Base-by-base conservation (phyloP, 208 protist genomes). In the Lotmaria passim region DNA sequence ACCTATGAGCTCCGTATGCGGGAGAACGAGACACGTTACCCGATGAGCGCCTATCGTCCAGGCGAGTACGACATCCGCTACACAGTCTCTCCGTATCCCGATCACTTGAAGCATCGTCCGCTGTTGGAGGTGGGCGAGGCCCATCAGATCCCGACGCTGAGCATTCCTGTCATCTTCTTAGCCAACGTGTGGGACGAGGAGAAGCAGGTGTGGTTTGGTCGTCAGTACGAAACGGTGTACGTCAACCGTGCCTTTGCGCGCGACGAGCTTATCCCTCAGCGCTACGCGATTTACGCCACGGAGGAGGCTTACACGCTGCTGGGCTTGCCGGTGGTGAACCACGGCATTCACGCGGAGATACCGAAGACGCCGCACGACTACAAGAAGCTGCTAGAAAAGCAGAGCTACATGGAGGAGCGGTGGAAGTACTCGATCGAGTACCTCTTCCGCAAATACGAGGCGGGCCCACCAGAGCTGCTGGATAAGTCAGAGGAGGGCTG, bases 341-440 rank as follows among this genome's bases (percentile, higher is more conserved):
- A 97, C 68, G 48, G 67, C 43, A 82, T 95, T 23, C 92, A 97
- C 64, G 78, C 66, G 55, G 85, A 94, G 65, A 93, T 97, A 21
- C 92, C 92, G 14, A 93, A 95, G 69, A 83, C 78, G 28, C 73
- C 48, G 39, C 69, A 86, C 47, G 89, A 91, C 41, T 94, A 95
- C 78, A 77, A 85, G 66, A 93, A 94, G 63, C 44, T 97, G 28
- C 39, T 95, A 36, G 86, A 91, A 63, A 91, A 93, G 76, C 89
- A 97, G 71, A 85, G 79, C 65, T 97, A 91, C 72, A 78, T 86
- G 31, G 92, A 97, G 76, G 89, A 97, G 83, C 69, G 85, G 30
- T 97, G 92, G 90, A 90, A 89, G 72, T 97, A 95, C 80, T 79
- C 87, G 2, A 93, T 97, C 21, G 92, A 97, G 63, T 95, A 93